Base-by-base conservation (phyloP, 2,329 filamentous ascomycete species). In the Colletotrichum liriopes region DNA sequence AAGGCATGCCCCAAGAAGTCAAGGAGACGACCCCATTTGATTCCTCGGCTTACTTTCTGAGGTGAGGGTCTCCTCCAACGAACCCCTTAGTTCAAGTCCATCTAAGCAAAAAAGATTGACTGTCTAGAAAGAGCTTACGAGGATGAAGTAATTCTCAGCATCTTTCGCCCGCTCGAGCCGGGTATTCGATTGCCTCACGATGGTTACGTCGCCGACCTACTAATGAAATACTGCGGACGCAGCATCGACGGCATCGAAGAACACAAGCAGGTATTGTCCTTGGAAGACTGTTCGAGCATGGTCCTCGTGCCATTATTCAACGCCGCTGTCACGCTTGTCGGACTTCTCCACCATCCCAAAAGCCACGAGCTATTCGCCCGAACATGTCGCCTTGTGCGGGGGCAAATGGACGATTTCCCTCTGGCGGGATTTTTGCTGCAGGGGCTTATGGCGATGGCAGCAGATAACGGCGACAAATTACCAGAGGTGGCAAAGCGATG, bases 161-260 rank as follows among this genome's bases (percentile, higher is more conserved):
- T 68, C 16, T 43, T 67, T 12, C 58, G 65, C 2, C 51, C 59
- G 5, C n/a, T 63, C 9, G 23, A 39, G 43, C 37, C 49, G 8
- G 51, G 54, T 7, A 11, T 39, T 3, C 39, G n/a, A 5, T n/a
- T 68, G 1, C 65, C 59, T 1, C 23, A 39, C 9, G 52, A 69
- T 35, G 43, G 37, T 6, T 43, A n/a, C 9, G 60, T 63, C 16
- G 43, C 5, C 35, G 60, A 65, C 16, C 26, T 52, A 12, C 35
- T 54, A 18, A 12, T 59, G 6, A 52, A 54, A n/a, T 59, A 59
- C 26, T 59, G 77, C 75, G 65, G 77, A 74, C 72, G 35, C 11
- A 62, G 35, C 41, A 45, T 63, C 9, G 32, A 16, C n/a, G 52
- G 56, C 41, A 51, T 62, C 26, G 52, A 65, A 29, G 45, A 29